Conservation (phyloP, 768 basidiomycete species). For the Tylopilus sp. region DNA sequence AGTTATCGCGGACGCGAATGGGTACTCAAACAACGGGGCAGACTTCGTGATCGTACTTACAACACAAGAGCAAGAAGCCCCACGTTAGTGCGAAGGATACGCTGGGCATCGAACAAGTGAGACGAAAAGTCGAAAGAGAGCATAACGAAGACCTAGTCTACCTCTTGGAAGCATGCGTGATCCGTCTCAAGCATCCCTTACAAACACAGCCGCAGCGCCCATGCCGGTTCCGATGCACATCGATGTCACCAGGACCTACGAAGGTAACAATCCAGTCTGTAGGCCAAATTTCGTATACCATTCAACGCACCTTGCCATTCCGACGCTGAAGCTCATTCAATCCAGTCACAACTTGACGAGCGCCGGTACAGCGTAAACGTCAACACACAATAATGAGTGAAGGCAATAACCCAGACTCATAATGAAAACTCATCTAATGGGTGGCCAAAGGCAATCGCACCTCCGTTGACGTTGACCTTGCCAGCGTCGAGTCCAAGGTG, state of each 20-base stretch:
- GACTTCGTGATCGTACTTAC: no score
- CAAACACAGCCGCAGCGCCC: constrained; percentile 81
- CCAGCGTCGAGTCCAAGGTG: constrained; percentile 56
- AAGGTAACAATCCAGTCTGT: neutral
- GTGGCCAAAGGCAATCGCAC: constrained; percentile 85
- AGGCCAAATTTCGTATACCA: neutral
- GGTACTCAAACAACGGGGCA: no score
- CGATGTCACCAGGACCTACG: constrained; percentile 73
- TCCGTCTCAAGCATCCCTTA: constrained; percentile 44
- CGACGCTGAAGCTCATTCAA: constrained; percentile 69
- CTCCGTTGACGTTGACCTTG: constrained; percentile 86
- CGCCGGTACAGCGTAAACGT: constrained; percentile 72
- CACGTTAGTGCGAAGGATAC: no score
- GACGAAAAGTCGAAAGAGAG: no score
- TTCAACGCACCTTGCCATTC: constrained; percentile 53
- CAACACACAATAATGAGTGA: constrained; percentile 12
- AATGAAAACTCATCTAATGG: constrained; percentile 62
- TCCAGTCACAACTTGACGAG: constrained; percentile 81
- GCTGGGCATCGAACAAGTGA: no score
- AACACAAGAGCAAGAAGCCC: no score
- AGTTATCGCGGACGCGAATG: no score
- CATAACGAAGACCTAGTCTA: no score
- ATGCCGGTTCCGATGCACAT: constrained; percentile 93
- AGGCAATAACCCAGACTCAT: neutral
- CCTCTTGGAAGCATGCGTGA: no score